Base-by-base conservation (phyloP, 495 filamentous ascomycete species). In the Neurospora pannonica region DNA sequence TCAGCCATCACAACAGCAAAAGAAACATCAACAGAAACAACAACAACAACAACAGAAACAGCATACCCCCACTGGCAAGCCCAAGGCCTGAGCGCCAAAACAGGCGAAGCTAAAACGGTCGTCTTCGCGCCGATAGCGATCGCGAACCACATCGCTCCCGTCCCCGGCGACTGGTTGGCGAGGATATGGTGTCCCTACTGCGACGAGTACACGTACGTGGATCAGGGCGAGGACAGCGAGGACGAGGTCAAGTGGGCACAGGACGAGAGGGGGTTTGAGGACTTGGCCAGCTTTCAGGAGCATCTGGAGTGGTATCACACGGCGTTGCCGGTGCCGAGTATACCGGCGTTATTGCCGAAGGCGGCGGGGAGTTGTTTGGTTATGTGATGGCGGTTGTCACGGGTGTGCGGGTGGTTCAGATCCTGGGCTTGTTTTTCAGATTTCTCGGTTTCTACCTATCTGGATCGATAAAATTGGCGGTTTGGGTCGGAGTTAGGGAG, bases 271-370 rank as follows among this genome's bases (percentile, higher is more conserved):
- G 83, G 82, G n/a, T 84, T 86, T 74, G 79, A 79, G 54, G 77
- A 79, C 70, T 71, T 87, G 28, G 78, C 79, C 42, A 73, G 76
- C 19, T 83, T 87, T 37, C 81, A 82, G 73, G 82, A 81, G 70
- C 85, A 87, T 73, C 78, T 87, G 40, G 85, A 84, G 77, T 87
- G 85, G 85, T 79, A 79, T 43, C 85, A 87, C 39, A 81, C 79
- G 10, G 80, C 82, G 28, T 70, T 85, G 48, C 76, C 73, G 31
- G 73, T 81, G 19, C 81, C 82, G 17, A 67, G 76, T 8, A 74
- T 80, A 70, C 72, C 75, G 28, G 42, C 73, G 5, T 60, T 70
- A 37, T 24, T 76, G 38, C 74, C 77, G 19, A 60, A 70, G 15
- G 70, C 73, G 6, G 54, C 67, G 60, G 75, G 71, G 15, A 78